Conservation (phyloP, 345 rosid genomes). For the Cardamine chenopodiifolia region DNA sequence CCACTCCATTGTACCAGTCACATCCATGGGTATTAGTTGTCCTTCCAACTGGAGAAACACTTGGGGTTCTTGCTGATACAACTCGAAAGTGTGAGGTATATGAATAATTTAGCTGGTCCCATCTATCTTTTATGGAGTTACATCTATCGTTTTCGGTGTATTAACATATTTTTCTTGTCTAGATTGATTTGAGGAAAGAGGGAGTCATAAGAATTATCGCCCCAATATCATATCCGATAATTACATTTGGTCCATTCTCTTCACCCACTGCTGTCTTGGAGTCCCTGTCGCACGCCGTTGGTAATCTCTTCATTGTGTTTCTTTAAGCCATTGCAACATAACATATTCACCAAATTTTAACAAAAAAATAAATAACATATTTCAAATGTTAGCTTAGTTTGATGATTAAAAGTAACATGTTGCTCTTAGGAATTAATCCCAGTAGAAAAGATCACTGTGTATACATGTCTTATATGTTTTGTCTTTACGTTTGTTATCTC, state of each 20-base stretch:
- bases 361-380: no score
- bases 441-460: background rate
- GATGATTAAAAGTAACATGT: background rate
- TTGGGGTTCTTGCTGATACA: conserved; percentile 93
- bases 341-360: no score
- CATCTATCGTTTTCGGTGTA: conserved; percentile 5
- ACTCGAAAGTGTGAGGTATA: conserved; percentile 81
- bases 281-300: conserved; percentile 76
- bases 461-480: no score
- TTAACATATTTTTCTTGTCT: conserved; percentile 31
- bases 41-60: conserved; percentile 82
- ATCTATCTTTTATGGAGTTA: background rate
- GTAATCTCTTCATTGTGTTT: conserved; percentile 48
- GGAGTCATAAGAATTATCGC: conserved; percentile 55
- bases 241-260: conserved; percentile 84
- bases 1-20: conserved; percentile 91
- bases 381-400: conserved; percentile 5
- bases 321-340: conserved; percentile 8
- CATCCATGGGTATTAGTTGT: conserved; percentile 94
- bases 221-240: conserved; percentile 67
- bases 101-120: background rate
- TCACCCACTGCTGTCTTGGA: conserved; percentile 72
- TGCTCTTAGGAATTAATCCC: background rate
- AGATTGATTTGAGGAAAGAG: conserved; percentile 86
- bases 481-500: no score